These are phyloP conservation scores for Euphrasia arctica DNA, from an alignment of 305 asterid species.

Conservation along the genomic window DNA sequence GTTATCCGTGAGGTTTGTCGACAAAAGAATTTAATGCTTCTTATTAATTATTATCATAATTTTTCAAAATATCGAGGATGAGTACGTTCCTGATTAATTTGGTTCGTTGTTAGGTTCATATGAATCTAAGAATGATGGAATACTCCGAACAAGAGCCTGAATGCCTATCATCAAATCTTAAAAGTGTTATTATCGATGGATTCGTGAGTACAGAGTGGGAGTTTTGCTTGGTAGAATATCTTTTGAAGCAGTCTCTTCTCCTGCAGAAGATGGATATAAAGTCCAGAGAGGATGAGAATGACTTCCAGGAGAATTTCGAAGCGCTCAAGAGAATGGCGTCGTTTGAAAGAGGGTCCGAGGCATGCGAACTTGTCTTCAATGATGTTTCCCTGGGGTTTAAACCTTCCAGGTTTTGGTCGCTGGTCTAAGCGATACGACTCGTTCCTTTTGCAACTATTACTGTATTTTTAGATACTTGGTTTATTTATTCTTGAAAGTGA, in stretches of 20 bases:
- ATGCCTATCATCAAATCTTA: constrained; percentile 1
- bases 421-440: not conserved
- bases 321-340: not conserved
- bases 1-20: not conserved
- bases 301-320: not conserved
- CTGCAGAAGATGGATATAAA: constrained; percentile 8
- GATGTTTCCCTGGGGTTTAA: not conserved
- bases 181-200: no score
- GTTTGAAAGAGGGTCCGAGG: not conserved
- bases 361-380: not conserved
- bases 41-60: no score
- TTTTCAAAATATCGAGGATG: not conserved
- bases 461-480: no score
- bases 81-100: not conserved
- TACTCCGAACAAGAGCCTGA: not conserved
- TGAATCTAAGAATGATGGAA: not conserved
- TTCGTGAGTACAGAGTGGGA: not conserved
- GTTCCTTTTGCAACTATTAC: no score
- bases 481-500: no score
- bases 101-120: not conserved
- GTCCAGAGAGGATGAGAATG: not conserved
- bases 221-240: not conserved
- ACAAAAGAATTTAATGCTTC: not conserved
- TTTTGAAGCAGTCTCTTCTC: constrained; percentile 2
- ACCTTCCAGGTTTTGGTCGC: not conserved